Evolutionary conservation across 345 rosid genomes (phyloP), one percentile per base, ranked within the genome.

Genomic region (Luvunga scandens): DNA sequence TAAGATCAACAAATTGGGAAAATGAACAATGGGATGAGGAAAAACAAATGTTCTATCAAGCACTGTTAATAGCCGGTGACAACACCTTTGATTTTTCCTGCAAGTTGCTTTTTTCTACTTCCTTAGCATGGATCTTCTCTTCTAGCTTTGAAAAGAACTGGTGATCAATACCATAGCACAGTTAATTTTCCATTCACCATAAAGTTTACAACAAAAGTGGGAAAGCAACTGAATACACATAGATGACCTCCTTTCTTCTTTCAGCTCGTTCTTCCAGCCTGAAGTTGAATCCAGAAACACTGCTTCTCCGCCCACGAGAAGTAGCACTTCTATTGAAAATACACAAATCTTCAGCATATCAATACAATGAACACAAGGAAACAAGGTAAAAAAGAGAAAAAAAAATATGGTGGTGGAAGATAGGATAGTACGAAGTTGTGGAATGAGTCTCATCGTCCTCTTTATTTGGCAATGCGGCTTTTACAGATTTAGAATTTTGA

Each of bases 191-290:
- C 10, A 55, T 64, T 56, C 56, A 75, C 39, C 24, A 48, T 56
- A 27, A 78, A 70, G 76, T 42, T 25, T 71, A 45, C 22, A 70
- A 61, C 24, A 42, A 68, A 45, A 21, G n/a, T 42, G 45, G 69
- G 4, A 69, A 65, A 66, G 55, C 31, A 33, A 72, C n/a, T 14
- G 66, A 53, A 78, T 62, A 68, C 42, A 50, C 24, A 74, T 71
- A 28, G 53, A 78, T 27, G 78, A 96, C 98, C 99, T 94, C 98
- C 82, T 86, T 96, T 72, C 99, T 84, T 85, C 88, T 94, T 81
- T 94, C 99, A 82, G 98, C 99, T 10, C 98, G 93, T 84, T 94
- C 99, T 63, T 91, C 97, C 86, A 94, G 86, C 88, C 94, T 94
- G 78, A 90, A 96, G 60, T 90, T 89, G 78, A 96, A 96, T 79